Evolutionary conservation across 2,329 filamentous ascomycete genomes (phyloP).

Genomic region (Blumeria graminis): DNA sequence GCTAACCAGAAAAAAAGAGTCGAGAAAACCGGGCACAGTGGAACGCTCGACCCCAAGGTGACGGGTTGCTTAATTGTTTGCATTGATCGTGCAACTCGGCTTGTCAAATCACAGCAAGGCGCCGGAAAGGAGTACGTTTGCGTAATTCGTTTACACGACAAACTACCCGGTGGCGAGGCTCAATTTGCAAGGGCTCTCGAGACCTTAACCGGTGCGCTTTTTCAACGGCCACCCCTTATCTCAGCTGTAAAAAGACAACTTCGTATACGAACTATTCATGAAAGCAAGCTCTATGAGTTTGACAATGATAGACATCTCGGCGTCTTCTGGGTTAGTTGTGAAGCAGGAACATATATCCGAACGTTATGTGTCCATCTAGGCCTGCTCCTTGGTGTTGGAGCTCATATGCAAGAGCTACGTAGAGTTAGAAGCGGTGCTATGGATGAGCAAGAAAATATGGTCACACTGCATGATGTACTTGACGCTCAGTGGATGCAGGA

Average conservation of each 20-base stretch:
- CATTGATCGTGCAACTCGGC: constrained; percentile 85
- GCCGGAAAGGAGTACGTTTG: constrained; percentile 98
- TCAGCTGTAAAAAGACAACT: constrained; percentile 97
- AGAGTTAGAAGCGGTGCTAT: constrained; percentile 86
- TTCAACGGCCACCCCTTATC: constrained; percentile 91
- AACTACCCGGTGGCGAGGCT: constrained; percentile 74
- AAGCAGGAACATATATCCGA: constrained; percentile 96
- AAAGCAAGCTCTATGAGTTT: constrained; percentile 91
- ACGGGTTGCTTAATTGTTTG: constrained; percentile 88
- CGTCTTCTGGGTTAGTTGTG: constrained; percentile 98
- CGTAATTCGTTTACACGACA: constrained; percentile 86
- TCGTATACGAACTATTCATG: constrained; percentile 92
- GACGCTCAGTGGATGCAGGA: constrained; percentile 93
- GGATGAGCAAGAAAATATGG: constrained; percentile 71
- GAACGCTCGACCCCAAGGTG: constrained; percentile 94
- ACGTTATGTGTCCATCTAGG: constrained; percentile 91
- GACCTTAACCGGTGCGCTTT: constrained; percentile 85
- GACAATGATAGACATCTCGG: constrained; percentile 94
- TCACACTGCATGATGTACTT: constrained; percentile 83
- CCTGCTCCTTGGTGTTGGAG: constrained; percentile 53
- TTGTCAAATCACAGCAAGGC: constrained; percentile 97
- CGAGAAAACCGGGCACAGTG: constrained; percentile 95
- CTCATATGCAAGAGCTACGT: constrained; percentile 94
- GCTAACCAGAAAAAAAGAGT: constrained; percentile 25
- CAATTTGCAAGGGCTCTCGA: constrained; percentile 87